Conservation (phyloP, 208 protist species). For the Blechomonas ayalai region DNA sequence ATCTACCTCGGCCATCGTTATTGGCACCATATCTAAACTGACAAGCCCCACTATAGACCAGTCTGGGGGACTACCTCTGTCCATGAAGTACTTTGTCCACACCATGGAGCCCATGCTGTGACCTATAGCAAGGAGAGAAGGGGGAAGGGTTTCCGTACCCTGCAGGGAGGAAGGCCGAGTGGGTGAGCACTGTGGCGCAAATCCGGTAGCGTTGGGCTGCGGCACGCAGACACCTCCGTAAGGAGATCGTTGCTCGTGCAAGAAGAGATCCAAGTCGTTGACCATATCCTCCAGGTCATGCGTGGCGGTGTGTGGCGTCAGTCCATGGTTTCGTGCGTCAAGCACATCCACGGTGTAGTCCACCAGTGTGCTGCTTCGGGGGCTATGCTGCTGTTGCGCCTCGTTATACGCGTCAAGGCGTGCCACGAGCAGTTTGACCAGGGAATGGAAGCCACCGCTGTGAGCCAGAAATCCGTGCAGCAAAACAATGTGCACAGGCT, state of each 20-base stretch:
- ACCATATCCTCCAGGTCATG: conserved; percentile 26
- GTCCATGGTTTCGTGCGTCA: conserved; percentile 54
- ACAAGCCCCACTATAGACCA: conserved; percentile 18
- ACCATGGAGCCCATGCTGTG: conserved; percentile 51
- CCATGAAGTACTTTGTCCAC: background rate
- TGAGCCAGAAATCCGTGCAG: conserved; percentile 62
- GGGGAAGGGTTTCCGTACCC: background rate
- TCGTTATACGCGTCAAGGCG: conserved; percentile 12
- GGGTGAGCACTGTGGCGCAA: background rate
- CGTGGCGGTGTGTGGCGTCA: conserved; percentile 32
- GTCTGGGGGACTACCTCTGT: no score
- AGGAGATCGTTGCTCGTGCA: conserved; percentile 7
- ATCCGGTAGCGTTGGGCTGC: background rate
- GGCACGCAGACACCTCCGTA: background rate
- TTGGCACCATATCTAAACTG: conserved; percentile 50
- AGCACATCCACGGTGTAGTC: conserved; percentile 12
- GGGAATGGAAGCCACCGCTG: conserved; percentile 33
- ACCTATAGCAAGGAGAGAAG: conserved; percentile 30
- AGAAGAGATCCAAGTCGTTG: conserved; percentile 22
- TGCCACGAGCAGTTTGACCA: conserved; percentile 19
- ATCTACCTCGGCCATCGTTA: conserved; percentile 18
- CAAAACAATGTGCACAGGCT: conserved; percentile 27
- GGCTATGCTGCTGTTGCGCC: conserved; percentile 2
- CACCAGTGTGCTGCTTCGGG: background rate
- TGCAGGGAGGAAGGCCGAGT: background rate